Base-by-base conservation (phyloP, 768 basidiomycete species). In the Daedalea quercina region DNA sequence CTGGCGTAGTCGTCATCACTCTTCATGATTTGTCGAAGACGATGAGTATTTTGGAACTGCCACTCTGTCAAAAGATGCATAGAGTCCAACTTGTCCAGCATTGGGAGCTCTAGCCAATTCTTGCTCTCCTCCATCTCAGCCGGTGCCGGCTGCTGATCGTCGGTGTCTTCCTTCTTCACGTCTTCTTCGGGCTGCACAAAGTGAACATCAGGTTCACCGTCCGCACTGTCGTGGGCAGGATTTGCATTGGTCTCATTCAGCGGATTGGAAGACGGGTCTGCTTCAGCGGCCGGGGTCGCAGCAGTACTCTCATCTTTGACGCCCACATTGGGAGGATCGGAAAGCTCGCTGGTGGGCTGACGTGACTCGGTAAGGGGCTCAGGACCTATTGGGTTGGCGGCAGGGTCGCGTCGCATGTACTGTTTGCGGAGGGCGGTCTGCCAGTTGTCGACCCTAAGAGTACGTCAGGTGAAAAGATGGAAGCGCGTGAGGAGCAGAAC, bases 11-110 rank as follows among this genome's bases (percentile, higher is more conserved):
- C 90, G 55, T 90, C 89, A 52, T 90, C 90, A 47, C 73, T 78
- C 62, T 81, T 86, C 88, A 92, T 90, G 44, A 86, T 67, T 42
- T 73, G 75, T 53, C 89, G 75, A 20, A 93, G 60, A 51, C 85
- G 76, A 49, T 76, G 74, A 3, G 88, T 80, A 62, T 89, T 88
- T 54, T 90, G 84, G 57, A 93, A 91, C 60, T 90, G 88, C 91
- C 91, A 94, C 68, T 94, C 91, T 25, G 76, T 77, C 46, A 93
- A 70, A 15, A 79, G 70, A 58, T 90, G 79, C 61, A 92, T 69
- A 3, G 85, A 81, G 54, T 90, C 85, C 41, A 94, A 77, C 68
- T 90, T 90, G 31, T 70, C 69, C 37, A 83, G 73, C 77, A 87
- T 82, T 1, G 82, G 74, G 24, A 92, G 78, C 42, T 84, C 75